Conservation (phyloP, 768 basidiomycete genomes). For the Macrolepiota dolichaula region DNA sequence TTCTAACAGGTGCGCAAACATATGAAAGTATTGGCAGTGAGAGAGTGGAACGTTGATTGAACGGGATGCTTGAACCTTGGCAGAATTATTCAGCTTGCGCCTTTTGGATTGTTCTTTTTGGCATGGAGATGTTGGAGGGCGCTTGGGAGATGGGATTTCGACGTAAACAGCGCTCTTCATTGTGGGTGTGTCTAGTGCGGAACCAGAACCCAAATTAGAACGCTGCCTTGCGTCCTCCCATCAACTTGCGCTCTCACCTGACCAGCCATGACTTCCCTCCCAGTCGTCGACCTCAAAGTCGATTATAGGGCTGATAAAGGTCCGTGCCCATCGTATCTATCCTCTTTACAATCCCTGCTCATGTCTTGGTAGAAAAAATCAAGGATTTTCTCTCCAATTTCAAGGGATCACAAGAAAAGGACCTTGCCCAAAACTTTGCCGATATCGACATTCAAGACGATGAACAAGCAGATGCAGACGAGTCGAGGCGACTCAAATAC, state of each 20-base stretch:
- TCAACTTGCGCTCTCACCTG: constrained; percentile 21
- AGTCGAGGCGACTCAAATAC: constrained; percentile 62
- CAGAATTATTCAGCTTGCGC: background rate
- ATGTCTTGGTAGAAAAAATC: constrained; percentile 53
- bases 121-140: background rate
- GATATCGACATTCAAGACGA: constrained; percentile 65
- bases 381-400: constrained; percentile 68
- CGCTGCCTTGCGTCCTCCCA: constrained; percentile 20
- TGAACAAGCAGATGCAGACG: constrained; percentile 28
- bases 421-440: constrained; percentile 63
- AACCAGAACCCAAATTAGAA: constrained; percentile 28
- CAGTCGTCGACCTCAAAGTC: constrained; percentile 55
- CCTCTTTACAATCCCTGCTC: background rate
- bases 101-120: background rate
- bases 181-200: background rate
- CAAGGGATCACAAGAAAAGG: constrained; percentile 55
- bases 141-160: background rate
- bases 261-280: constrained; percentile 56
- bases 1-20: constrained; percentile 1
- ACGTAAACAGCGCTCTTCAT: constrained; percentile 3
- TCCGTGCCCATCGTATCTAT: constrained; percentile 19
- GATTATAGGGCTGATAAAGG: constrained; percentile 75
- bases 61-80: constrained; percentile 6
- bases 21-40: background rate
- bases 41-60: background rate